Base-by-base conservation (phyloP, 1,139 yeast genomes). In the Sugiyamaella grinbergsii region DNA sequence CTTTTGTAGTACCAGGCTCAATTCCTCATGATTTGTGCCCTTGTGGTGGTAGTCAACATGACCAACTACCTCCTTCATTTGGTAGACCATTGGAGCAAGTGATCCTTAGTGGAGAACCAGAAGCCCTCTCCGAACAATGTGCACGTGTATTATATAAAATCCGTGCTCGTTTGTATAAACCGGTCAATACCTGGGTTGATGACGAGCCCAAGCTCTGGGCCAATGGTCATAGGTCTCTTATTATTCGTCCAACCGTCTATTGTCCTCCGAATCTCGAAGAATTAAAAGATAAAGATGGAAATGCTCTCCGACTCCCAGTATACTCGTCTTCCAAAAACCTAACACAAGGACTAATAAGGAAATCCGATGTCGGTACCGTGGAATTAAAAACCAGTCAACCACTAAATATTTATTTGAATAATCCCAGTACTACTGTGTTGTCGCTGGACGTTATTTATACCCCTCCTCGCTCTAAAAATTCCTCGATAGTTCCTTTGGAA, bases 1-100 rank as follows among this genome's bases (percentile, higher is more conserved):
- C 62, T 2, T 18, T 60, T 29, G 51, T 47, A 11, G 45, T 60
- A 3, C 63, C 63, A 1, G 55, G 50, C 16, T 13, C 15, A 19
- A 36, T 56, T 7, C 45, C 55, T 2, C 51, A 39, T 22, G 42
- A 28, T 10, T 42, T 42, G 3, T 53, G 58, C 42, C 51, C 48
- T 24, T 55, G 58, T 38, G 50, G 42, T 6, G 33, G 13, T 33
- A 15, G 13, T n/a, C 42, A 29, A 10, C 53, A 50, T 42, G 36
- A 33, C 13, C 19, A 31, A 20, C 20, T 51, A 15, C 49, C 49
- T 11, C 54, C 54, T 1, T 46, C 54, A 20, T 51, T 31, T 24
- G 54, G 54, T 10, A 32, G 43, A 7, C 34, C 43, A 7, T 26
- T 38, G 22, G 54, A 51, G 8, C 41, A 38, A 15, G 18, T 34